These are phyloP conservation scores for Alternaria dauci DNA, from an alignment of 2,329 filamentous ascomycete genomes.

Conservation along the genomic window DNA sequence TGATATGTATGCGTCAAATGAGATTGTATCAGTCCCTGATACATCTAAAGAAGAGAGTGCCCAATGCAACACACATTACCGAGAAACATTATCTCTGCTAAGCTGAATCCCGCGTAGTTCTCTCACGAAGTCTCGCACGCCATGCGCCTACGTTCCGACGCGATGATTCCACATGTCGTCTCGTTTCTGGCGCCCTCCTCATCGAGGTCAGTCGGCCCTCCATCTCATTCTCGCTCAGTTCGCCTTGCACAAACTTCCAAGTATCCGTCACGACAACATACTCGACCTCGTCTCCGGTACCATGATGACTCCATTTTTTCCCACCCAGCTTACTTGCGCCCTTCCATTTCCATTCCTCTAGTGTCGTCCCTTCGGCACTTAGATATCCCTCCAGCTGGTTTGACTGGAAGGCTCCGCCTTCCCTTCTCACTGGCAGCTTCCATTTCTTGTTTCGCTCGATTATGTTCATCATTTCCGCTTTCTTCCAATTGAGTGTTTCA, in stretches of 20 bases:
- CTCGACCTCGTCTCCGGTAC: conserved; percentile 11
- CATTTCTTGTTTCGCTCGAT: conserved; percentile 19
- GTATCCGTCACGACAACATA: conserved; percentile 19
- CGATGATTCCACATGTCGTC: background rate
- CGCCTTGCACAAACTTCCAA: conserved; percentile 14
- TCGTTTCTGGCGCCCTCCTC: background rate
- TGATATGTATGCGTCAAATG: background rate
- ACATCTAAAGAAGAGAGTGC: background rate
- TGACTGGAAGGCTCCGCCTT: background rate
- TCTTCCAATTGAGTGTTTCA: conserved; percentile 20
- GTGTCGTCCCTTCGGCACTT: conserved; percentile 14
- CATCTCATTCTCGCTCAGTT: conserved; percentile 3
- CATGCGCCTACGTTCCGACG: conserved; percentile 1
- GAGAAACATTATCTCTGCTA: background rate
- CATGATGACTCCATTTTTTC: conserved; percentile 13
- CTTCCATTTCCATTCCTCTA: conserved; percentile 23
- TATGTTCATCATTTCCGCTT: conserved; percentile 23
- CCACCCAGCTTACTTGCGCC: conserved; percentile 20
- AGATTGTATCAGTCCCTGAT: background rate
- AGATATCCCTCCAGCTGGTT: conserved; percentile 14
- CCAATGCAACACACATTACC: background rate
- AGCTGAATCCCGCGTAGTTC: background rate
- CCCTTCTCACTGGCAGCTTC: conserved; percentile 12
- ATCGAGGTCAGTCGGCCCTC: background rate
- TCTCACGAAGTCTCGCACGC: background rate